Conservation (phyloP, 129 eudicot species). For the Artemisia tridentata region DNA sequence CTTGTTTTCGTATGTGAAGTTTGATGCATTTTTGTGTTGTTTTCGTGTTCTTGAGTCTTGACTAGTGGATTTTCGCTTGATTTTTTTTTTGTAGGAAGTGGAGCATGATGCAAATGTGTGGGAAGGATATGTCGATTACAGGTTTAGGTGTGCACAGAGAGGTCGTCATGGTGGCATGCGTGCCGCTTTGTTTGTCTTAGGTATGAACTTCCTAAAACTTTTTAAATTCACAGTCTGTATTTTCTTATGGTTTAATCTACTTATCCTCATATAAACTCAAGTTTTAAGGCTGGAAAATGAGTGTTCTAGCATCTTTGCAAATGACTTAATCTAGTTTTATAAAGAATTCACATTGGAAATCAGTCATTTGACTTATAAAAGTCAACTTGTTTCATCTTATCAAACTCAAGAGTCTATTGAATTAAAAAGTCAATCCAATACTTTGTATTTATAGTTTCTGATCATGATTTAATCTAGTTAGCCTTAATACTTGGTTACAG, state of each 20-base stretch:
- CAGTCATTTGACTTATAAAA: no score
- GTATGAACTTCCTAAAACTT: conserved; percentile 20
- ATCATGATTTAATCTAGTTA: not conserved
- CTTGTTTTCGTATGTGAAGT: not conserved
- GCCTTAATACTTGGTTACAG: not conserved
- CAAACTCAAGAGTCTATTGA: not conserved
- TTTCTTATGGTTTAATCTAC: no score
- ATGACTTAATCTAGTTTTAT: no score
- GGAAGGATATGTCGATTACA: conserved; percentile 86
- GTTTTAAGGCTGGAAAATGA: no score
- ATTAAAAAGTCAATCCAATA: not conserved
- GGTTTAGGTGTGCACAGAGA: conserved; percentile 45
- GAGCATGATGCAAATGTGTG: conserved; percentile 41
- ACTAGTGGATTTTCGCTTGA: no score
- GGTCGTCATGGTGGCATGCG: conserved; percentile 77
- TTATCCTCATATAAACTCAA: no score
- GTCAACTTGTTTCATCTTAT: not conserved
- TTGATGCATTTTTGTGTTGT: not conserved
- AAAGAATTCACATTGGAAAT: no score
- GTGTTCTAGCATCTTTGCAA: no score
- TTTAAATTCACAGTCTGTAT: not conserved
- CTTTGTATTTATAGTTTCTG: not conserved
- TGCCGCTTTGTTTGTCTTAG: conserved; percentile 73
- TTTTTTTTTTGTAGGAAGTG: conserved; percentile 45
- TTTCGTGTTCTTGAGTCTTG: not conserved